Conservation (phyloP, 2,329 filamentous ascomycete species). For the Xylariaceae sp. region DNA sequence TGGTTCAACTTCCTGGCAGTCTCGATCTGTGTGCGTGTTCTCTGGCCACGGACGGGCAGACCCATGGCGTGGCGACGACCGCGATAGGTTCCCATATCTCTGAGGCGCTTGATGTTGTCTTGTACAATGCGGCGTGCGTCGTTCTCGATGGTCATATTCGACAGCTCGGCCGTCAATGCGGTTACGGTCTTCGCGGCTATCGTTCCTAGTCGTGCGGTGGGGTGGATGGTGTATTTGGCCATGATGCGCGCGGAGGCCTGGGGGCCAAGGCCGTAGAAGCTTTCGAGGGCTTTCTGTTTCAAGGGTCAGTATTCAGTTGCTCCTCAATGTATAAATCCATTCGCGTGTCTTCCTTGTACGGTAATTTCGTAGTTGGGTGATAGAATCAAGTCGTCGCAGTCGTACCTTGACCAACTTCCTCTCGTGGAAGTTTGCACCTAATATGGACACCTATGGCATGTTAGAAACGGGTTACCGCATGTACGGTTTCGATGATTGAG, state of each 20-base stretch:
- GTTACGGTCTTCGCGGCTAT: conserved; percentile 75
- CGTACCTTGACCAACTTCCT: conserved; percentile 75
- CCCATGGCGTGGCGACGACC: conserved; percentile 91
- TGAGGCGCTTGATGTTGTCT: conserved; percentile 82
- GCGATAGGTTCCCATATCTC: conserved; percentile 87
- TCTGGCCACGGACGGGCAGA: conserved; percentile 86
- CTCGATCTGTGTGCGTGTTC: conserved; percentile 71
- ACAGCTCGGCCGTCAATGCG: conserved; percentile 79
- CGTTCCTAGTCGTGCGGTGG: conserved; percentile 72
- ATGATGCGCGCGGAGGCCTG: conserved; percentile 71
- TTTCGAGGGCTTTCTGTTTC: conserved; percentile 67
- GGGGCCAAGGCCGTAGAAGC: conserved; percentile 82
- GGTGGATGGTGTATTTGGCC: conserved; percentile 86
- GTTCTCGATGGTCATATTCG: conserved; percentile 90
- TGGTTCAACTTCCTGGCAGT: conserved; percentile 62
- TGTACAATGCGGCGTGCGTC: conserved; percentile 74
- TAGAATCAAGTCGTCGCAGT: conserved; percentile 5
- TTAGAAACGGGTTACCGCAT: background rate
- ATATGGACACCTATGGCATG: conserved; percentile 68
- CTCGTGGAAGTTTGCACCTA: conserved; percentile 84
- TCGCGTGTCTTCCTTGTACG: no score
- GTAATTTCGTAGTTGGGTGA: conserved; percentile 4
- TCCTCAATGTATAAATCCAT: background rate
- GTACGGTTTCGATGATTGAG: background rate
- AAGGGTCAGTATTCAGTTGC: background rate